Conservation (phyloP, 2,329 filamentous ascomycete species). For the Cladosporium sp. region DNA sequence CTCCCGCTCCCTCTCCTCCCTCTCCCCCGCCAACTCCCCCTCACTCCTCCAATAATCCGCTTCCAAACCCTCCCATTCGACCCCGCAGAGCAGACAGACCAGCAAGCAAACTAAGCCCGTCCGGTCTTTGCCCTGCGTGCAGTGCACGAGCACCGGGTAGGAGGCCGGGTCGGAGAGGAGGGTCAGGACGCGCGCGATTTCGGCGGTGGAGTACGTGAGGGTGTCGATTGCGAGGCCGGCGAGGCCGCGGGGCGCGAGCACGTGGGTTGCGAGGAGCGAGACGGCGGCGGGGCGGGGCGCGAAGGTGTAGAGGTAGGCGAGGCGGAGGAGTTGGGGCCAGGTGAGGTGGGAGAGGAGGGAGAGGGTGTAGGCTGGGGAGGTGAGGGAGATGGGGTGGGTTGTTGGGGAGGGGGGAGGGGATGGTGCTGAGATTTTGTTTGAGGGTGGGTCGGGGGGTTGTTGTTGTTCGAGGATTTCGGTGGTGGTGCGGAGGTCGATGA, state of each 20-base stretch:
- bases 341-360: constrained; percentile 62
- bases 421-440: neutral
- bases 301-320: constrained; percentile 57
- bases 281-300: constrained; percentile 66
- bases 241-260: constrained; percentile 67
- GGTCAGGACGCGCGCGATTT: constrained; percentile 52
- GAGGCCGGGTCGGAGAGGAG: constrained; percentile 42
- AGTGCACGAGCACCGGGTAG: constrained; percentile 69
- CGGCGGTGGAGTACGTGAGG: constrained; percentile 58
- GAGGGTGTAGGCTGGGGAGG: constrained; percentile 63
- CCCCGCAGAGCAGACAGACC: constrained; percentile 55
- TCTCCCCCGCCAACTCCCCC: constrained; percentile 54
- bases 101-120: constrained; percentile 67
- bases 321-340: constrained; percentile 58
- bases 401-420: constrained; percentile 49
- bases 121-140: constrained; percentile 84
- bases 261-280: constrained; percentile 59
- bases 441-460: neutral
- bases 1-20: constrained; percentile 59
- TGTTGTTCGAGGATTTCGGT: constrained; percentile 34
- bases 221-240: constrained; percentile 64
- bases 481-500: constrained; percentile 76
- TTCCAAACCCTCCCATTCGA: constrained; percentile 55
- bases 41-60: constrained; percentile 67
- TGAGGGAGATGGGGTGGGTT: constrained; percentile 58